These are phyloP conservation scores for Maudiozyma turicensis DNA, from an alignment of 805 yeast genomes.

Conservation along the genomic window DNA sequence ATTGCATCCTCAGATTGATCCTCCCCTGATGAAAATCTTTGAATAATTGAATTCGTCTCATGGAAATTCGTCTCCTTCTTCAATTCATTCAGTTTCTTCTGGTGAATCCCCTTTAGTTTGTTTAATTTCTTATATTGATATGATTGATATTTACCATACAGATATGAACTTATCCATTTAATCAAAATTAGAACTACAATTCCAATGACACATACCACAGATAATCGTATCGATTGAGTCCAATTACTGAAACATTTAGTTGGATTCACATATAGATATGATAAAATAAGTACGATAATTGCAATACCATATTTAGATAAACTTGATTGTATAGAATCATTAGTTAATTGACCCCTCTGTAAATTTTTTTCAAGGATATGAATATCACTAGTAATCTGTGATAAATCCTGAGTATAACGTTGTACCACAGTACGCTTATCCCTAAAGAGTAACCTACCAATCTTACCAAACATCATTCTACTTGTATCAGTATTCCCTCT, in stretches of 20 bases:
- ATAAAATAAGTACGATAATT: background rate
- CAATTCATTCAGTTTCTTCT: conserved; percentile 51
- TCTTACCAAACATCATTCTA: conserved; percentile 10
- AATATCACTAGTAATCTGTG: conserved; percentile 20
- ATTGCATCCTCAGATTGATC: conserved; percentile 39
- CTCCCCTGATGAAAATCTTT: conserved; percentile 48
- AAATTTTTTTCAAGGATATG: conserved; percentile 20
- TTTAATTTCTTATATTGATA: conserved; percentile 20
- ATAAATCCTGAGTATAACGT: conserved; percentile 22
- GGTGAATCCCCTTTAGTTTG: conserved; percentile 37
- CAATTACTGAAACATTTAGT: background rate
- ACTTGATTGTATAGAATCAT: conserved; percentile 11
- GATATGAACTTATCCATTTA: conserved; percentile 7
- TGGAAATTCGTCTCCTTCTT: conserved; percentile 67
- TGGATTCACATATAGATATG: background rate
- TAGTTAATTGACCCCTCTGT: conserved; percentile 12
- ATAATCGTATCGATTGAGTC: background rate
- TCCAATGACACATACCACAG: conserved; percentile 3
- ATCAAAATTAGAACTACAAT: conserved; percentile 1
- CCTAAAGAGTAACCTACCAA: conserved; percentile 1
- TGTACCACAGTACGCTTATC: conserved; percentile 15
- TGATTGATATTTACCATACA: conserved; percentile 6
- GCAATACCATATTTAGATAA: conserved; percentile 16
- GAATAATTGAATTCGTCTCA: conserved; percentile 63
- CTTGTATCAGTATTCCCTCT: background rate